These are phyloP conservation scores for Suillus discolor DNA, from an alignment of 768 basidiomycete species.

Conservation along the genomic window DNA sequence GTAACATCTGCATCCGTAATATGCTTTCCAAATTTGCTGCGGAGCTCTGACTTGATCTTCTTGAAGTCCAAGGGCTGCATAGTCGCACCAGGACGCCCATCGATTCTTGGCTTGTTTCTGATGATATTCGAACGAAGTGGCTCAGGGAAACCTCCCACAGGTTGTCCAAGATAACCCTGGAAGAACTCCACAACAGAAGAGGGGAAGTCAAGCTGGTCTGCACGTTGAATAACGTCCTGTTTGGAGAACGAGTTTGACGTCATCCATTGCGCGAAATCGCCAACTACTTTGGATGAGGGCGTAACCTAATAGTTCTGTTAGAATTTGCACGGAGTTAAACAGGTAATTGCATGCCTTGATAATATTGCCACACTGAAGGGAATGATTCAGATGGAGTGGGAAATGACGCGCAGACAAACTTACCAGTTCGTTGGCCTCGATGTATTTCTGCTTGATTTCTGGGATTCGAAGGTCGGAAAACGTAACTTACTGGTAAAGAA, in stretches of 20 bases:
- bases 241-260: constrained; percentile 91
- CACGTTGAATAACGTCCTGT: constrained; percentile 82
- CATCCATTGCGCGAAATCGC: constrained; percentile 99
- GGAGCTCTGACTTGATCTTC: constrained; percentile 91
- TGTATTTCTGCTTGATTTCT: constrained; percentile 99
- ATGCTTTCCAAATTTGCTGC: constrained; percentile 93
- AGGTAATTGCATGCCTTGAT: constrained; percentile 61
- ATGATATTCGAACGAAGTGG: constrained; percentile 91
- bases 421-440: constrained; percentile 95
- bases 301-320: constrained; percentile 62
- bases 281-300: constrained; percentile 97
- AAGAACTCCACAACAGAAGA: constrained; percentile 98
- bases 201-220: constrained; percentile 94
- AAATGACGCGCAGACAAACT: constrained; percentile 30
- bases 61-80: constrained; percentile 92
- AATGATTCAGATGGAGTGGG: constrained; percentile 9
- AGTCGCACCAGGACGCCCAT: constrained; percentile 88
- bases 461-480: constrained; percentile 15
- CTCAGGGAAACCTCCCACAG: constrained; percentile 98
- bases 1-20: constrained; percentile 93
- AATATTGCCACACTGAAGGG: constrained; percentile 85
- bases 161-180: constrained; percentile 98
- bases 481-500: constrained; percentile 13
- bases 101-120: constrained; percentile 90
- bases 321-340: neutral